Evolutionary conservation across 2,329 filamentous ascomycete species (phyloP).

Genomic region (Fusarium scirpi): DNA sequence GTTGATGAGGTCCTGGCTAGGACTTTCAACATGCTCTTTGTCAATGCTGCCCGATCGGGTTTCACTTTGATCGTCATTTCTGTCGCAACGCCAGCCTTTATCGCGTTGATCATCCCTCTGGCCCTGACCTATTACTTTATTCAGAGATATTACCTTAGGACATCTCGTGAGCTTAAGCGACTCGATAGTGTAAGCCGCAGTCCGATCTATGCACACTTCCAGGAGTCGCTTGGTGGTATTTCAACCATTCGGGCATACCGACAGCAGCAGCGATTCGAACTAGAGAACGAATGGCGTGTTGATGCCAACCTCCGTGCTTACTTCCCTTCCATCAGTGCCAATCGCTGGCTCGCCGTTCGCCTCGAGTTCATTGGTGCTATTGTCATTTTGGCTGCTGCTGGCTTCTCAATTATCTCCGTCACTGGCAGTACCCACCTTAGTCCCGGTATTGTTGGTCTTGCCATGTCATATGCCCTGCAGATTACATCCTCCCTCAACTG

Average conservation of each 20-base stretch:
- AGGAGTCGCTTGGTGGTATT: slow-evolving; percentile 93
- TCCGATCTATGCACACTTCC: slow-evolving; percentile 98
- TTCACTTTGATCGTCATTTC: slow-evolving; percentile 93
- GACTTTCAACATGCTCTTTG: slow-evolving; percentile 97
- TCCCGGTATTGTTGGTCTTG: slow-evolving; percentile 85
- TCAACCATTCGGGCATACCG: slow-evolving; percentile 95
- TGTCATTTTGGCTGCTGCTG: slow-evolving; percentile 89
- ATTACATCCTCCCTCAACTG: slow-evolving; percentile 98
- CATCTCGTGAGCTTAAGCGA: slow-evolving; percentile 95
- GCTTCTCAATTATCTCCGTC: slow-evolving; percentile 85
- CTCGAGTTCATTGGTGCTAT: slow-evolving; percentile 95
- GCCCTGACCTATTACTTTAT: slow-evolving; percentile 88
- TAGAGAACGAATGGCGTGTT: slow-evolving; percentile 97
- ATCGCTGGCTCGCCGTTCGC: slow-evolving; percentile 93
- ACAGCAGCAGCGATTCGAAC: slow-evolving; percentile 86
- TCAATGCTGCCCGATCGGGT: slow-evolving; percentile 77
- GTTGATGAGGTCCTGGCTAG: slow-evolving; percentile 95
- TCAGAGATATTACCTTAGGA: slow-evolving; percentile 95
- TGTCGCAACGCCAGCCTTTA: slow-evolving; percentile 81
- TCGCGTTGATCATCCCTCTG: slow-evolving; percentile 84
- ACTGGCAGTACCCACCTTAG: slow-evolving; percentile 72
- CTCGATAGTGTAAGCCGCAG: slow-evolving; percentile 95
- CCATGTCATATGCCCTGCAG: slow-evolving; percentile 97
- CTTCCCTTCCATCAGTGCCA: slow-evolving; percentile 94
- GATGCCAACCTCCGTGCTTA: slow-evolving; percentile 95